phyloP scores from a whole-genome alignment of 805 yeast genomes.

The Yamadazyma philogaea region DNA sequence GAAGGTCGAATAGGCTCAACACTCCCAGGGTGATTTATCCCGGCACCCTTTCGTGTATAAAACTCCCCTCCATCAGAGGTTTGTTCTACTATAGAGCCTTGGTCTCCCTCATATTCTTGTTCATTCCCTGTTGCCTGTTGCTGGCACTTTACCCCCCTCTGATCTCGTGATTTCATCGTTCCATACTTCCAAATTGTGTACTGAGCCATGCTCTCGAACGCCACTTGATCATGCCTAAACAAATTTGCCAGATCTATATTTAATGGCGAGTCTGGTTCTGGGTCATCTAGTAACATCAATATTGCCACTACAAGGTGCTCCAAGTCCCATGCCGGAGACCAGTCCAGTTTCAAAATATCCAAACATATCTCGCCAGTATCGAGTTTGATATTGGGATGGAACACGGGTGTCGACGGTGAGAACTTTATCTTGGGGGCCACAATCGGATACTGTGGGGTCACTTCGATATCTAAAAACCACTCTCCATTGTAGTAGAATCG shows the following conservation, averaged over 20 bases:
- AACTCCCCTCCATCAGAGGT: no score
- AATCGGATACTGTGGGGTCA: conserved; percentile 53
- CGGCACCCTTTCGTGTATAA: no score
- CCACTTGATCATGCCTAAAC: conserved; percentile 40
- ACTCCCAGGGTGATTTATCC: neutral
- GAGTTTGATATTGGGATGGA: conserved; percentile 40
- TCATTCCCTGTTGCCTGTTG: neutral
- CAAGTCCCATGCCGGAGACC: conserved; percentile 78
- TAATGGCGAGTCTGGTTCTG: conserved; percentile 70
- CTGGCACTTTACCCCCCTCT: neutral
- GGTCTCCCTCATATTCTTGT: neutral
- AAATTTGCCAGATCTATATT: conserved; percentile 68
- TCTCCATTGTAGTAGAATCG: conserved; percentile 48
- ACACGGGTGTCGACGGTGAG: conserved; percentile 32
- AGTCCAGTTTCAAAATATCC: conserved; percentile 55
- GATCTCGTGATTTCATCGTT: conserved; percentile 16
- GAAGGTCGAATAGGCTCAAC: neutral
- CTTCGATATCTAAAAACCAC: conserved; percentile 48
- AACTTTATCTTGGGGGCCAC: conserved; percentile 58
- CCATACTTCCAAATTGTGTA: conserved; percentile 38
- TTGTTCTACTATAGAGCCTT: no score
- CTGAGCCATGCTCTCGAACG: conserved; percentile 40
- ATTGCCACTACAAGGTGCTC: conserved; percentile 55
- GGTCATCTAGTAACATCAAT: conserved; percentile 53
- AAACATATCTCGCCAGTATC: conserved; percentile 67